Base-by-base conservation (phyloP, 2,329 filamentous ascomycete species). In the Sporothrix inflata region DNA sequence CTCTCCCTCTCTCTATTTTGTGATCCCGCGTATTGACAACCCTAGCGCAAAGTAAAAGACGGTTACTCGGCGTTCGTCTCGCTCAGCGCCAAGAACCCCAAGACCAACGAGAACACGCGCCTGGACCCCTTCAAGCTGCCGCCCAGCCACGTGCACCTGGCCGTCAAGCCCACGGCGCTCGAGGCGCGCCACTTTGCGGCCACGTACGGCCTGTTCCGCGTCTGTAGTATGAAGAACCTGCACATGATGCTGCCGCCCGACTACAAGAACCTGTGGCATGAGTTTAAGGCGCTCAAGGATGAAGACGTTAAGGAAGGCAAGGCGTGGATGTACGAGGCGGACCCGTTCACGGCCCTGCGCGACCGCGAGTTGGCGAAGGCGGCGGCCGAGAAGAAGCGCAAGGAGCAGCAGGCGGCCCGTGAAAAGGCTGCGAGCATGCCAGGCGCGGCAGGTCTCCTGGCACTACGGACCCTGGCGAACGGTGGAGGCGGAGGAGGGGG, bases 121-220 rank as follows among this genome's bases (percentile, higher is more conserved):
- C 85, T 98, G 57, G 92, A 94, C 16, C 90, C 94, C 0, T 94
- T 98, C 83, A 92, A 92, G 79, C 87, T 97, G 38, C 94, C 94
- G 3, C 85, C 88, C 1, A 89, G 88, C 69, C 90, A 96, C 78
- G 92, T 92, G 77, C 89, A 95, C 73, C 85, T 96, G 72, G 91
- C 93, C 30, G 85, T 87, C 70, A 91, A 93, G 79, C 87, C 92
- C 7, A 96, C 92, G 4, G 90, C 94, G 0, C 86, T 98, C 11
- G 96, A 99, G 84, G 95, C 96, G 24, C 91, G 92, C 73, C 95
- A 99, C 83, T 96, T 97, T 76, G 94, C 94, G 9, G 96, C 96
- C 4, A 93, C 94, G 0, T 98, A 97, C 82, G 92, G 91, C 2
- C 86, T 99, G 9, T 98, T 96, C 79, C 88, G 96, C 67, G 92